Base-by-base conservation (phyloP, 169 alveolate genomes). In the Eimeria falciformis region DNA sequence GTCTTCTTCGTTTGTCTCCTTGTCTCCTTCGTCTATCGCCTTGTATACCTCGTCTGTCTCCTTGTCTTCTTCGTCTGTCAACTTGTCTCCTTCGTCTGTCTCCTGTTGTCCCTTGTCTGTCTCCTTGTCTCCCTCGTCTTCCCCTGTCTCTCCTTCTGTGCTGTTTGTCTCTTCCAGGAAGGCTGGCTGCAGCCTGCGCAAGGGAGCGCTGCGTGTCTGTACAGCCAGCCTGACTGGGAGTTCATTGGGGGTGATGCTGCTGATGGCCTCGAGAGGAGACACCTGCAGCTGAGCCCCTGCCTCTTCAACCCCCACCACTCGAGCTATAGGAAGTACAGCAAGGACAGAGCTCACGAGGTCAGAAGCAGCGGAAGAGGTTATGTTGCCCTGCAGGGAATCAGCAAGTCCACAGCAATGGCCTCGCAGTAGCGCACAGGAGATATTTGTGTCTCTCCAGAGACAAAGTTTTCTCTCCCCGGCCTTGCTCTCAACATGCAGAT, bases 381-480 rank as follows among this genome's bases (percentile, higher is more conserved):
- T 68, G 47, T n/a, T 29, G 40, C 79, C 79, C 79, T 68, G 79
- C 40, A 68, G 14, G 14, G 14, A 50, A n/a, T n/a, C n/a, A n/a
- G n/a, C n/a, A n/a, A n/a, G n/a, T n/a, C n/a, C n/a, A n/a, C n/a
- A n/a, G n/a, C n/a, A n/a, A n/a, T n/a, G n/a, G n/a, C n/a, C n/a
- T n/a, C n/a, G n/a, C n/a, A n/a, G n/a, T n/a, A n/a, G n/a, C n/a
- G 62, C 62, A 50, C 75, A 23, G 29, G 11, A 62, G 33, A 18
- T 23, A 14, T 11, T 14, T 11, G 7, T 7, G 14, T 11, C 62
- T 11, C n/a, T 11, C 7, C 14, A 14, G 7, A 14, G 62, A 50
- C 62, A 50, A 50, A 11, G 62, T 50, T 50, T 14, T 50, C 62
- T n/a, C n/a, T n/a, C n/a, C n/a, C n/a, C n/a, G n/a, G n/a, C n/a